These are phyloP conservation scores for Halenospora varia DNA, from an alignment of 495 filamentous ascomycete species.

Conservation along the genomic window DNA sequence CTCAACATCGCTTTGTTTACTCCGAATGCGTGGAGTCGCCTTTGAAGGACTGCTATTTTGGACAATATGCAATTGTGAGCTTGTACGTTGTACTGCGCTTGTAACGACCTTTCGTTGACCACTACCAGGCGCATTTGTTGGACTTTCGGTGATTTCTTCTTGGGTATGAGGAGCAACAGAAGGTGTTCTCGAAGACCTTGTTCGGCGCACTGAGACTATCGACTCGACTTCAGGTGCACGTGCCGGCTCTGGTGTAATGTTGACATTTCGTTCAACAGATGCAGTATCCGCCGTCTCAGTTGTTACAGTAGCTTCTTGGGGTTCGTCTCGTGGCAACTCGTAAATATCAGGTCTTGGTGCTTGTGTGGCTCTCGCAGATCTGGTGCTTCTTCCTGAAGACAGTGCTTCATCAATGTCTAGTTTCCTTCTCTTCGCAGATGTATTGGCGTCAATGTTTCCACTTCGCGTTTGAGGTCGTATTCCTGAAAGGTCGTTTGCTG, in stretches of 20 bases:
- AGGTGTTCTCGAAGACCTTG: slow-evolving; percentile 1
- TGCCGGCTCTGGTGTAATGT: background rate
- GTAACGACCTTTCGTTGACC: slow-evolving; percentile 15
- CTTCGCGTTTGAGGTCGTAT: background rate
- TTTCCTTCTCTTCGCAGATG: slow-evolving; percentile 24
- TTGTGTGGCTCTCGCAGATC: slow-evolving; percentile 10
- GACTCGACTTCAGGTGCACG: background rate
- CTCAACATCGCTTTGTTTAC: slow-evolving; percentile 14
- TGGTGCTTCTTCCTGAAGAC: slow-evolving; percentile 12
- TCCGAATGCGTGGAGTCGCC: slow-evolving; percentile 7
- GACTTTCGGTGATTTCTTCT: slow-evolving; percentile 43
- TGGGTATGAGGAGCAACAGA: background rate
- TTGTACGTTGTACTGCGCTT: background rate
- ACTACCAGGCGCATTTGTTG: slow-evolving; percentile 43
- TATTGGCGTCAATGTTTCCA: slow-evolving; percentile 22
- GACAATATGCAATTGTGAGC: slow-evolving; percentile 11
- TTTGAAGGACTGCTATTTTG: background rate
- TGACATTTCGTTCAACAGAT: background rate
- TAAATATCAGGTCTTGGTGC: slow-evolving; percentile 18
- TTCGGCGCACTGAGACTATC: background rate
- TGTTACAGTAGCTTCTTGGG: background rate
- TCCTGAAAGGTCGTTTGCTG: background rate
- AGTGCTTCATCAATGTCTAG: slow-evolving; percentile 15
- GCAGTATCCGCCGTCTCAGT: background rate
- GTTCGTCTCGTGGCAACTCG: slow-evolving; percentile 8